Percentiles rank a stretch among this genome's conserved stretches.
phyloP scores from a whole-genome alignment of 495 filamentous ascomycete genomes.

The Daldinia bambusicola region DNA sequence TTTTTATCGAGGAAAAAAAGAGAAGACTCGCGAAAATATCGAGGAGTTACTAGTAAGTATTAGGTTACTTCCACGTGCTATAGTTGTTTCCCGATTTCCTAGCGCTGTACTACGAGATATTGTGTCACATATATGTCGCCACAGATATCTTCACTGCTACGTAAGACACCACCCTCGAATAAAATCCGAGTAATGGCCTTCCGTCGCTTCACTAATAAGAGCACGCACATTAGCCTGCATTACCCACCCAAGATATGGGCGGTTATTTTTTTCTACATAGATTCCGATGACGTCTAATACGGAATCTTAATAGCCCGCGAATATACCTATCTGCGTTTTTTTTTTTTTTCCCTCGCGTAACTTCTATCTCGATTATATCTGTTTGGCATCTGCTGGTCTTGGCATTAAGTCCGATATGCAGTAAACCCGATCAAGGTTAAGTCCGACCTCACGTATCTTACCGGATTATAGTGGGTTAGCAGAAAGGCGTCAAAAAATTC shows the following conservation, averaged over 20 bases:
- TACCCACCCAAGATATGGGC: background rate
- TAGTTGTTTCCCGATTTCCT: background rate
- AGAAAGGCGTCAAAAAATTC: no score
- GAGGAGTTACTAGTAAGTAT: background rate
- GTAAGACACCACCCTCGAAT: background rate
- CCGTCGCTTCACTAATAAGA: background rate
- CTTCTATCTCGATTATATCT: no score
- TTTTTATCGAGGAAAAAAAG: no score
- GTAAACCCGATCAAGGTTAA: background rate
- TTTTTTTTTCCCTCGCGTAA: background rate
- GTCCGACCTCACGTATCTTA: background rate
- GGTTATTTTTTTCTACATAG: background rate
- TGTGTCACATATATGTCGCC: background rate
- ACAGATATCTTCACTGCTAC: background rate
- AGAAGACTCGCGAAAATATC: background rate
- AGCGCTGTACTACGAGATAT: background rate
- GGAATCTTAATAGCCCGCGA: slow-evolving; percentile 3
- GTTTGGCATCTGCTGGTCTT: background rate
- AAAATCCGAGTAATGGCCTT: background rate
- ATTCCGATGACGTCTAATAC: background rate
- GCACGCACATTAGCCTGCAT: background rate
- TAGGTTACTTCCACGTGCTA: background rate
- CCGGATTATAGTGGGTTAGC: no score
- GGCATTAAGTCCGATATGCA: slow-evolving; percentile 3
- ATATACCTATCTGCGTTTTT: background rate